Conservation (phyloP, 2,329 filamentous ascomycete genomes). For the Cyphellophora attinorum region DNA sequence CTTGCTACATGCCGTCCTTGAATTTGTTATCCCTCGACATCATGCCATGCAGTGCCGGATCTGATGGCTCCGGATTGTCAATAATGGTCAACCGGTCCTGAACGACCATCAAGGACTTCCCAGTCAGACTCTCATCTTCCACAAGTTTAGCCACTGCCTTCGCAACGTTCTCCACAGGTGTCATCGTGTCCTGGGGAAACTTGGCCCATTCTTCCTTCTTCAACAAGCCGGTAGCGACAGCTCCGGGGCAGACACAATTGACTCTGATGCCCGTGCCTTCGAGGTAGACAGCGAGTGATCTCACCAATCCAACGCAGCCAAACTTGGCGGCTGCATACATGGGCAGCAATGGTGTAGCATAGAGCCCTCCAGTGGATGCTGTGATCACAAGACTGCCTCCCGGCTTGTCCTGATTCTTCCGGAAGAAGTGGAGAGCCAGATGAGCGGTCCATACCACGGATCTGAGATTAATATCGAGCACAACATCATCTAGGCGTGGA, state of each 20-base stretch:
- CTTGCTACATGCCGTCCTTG: too few relatives aligned
- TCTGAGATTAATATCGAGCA: conserved; percentile 2
- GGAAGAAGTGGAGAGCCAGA: conserved; percentile 3
- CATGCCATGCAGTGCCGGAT: too few relatives aligned
- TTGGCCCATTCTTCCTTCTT: conserved; percentile 12
- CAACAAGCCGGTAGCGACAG: conserved; percentile 9
- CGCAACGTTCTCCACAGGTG: conserved; percentile 10
- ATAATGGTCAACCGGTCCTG: too few relatives aligned
- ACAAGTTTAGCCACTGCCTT: conserved; percentile 11
- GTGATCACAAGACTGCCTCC: too few relatives aligned
- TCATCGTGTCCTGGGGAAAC: conserved; percentile 13
- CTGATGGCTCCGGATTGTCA: too few relatives aligned
- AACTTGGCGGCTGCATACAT: too few relatives aligned
- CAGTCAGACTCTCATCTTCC: conserved; percentile 2
- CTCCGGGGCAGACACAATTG: conserved; percentile 5
- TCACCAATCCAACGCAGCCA: too few relatives aligned
- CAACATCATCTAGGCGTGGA: conserved; percentile 6
- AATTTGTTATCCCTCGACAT: too few relatives aligned
- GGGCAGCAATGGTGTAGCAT: too few relatives aligned
- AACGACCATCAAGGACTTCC: conserved; percentile 3
- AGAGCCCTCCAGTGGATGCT: too few relatives aligned
- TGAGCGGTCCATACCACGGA: conserved; percentile 1
- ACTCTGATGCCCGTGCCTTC: conserved; percentile 4
- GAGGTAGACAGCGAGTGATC: too few relatives aligned
- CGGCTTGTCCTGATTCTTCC: too few relatives aligned